Conservation (phyloP, 345 rosid species). For the Eucalyptus polyanthemos region DNA sequence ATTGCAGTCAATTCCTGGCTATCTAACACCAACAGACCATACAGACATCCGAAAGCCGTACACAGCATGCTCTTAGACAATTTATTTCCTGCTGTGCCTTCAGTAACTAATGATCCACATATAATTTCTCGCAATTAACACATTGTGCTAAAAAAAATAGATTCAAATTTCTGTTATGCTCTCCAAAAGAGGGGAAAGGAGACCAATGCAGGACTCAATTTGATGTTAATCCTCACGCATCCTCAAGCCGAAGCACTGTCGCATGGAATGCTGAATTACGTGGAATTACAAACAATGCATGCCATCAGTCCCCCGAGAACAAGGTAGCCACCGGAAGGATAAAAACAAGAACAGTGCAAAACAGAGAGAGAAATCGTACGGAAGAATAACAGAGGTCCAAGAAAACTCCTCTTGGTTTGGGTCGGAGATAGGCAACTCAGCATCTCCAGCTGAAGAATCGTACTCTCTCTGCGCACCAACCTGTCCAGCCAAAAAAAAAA, state of each 20-base stretch:
- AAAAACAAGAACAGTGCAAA: not conserved
- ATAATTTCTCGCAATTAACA: not conserved
- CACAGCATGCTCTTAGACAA: not conserved
- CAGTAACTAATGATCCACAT: not conserved
- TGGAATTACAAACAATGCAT: not conserved
- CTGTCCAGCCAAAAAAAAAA: conserved; percentile 2
- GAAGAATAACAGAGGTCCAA: conserved; percentile 80
- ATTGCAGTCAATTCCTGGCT: not conserved
- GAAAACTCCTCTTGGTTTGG: conserved; percentile 49
- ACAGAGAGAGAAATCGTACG: conserved; percentile 37
- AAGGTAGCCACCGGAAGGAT: not conserved
- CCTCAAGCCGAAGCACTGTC: not conserved
- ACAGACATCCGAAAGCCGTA: not conserved
- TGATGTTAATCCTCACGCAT: not conserved
- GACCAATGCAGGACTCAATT: not conserved
- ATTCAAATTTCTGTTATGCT: not conserved
- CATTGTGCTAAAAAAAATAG: not conserved
- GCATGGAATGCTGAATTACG: not conserved
- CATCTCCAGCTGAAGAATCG: conserved; percentile 42
- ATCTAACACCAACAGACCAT: not conserved
- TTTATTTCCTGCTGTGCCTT: not conserved
- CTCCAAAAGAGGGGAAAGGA: not conserved
- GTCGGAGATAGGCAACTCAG: conserved; percentile 30
- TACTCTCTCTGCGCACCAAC: conserved; percentile 29
- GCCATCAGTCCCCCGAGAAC: not conserved